Conservation (phyloP, 169 alveolate species). For the Plasmodium billcollinsi region DNA sequence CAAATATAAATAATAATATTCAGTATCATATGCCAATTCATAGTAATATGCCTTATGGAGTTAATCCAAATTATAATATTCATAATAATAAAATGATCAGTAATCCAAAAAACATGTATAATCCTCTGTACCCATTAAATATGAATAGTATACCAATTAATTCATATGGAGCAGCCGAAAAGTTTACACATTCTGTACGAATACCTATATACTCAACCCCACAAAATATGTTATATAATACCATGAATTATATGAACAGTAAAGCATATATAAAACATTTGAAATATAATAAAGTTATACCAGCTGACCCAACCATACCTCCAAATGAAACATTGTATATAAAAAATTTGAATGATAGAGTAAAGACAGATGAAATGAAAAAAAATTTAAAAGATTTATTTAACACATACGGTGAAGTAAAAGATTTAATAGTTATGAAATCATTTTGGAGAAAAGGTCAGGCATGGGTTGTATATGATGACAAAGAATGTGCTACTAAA, state of each 20-base stretch:
- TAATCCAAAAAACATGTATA: slow-evolving; percentile 17
- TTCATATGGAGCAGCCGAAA: slow-evolving; percentile 11
- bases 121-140: slow-evolving; percentile 32
- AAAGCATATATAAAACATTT: slow-evolving; percentile 75
- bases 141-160: slow-evolving; percentile 42
- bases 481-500: slow-evolving; percentile 83
- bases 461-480: slow-evolving; percentile 87
- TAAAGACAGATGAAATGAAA: slow-evolving; percentile 80
- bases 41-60: slow-evolving; percentile 3
- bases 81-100: slow-evolving; percentile 8
- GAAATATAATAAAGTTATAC: slow-evolving; percentile 77
- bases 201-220: slow-evolving; percentile 51
- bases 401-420: slow-evolving; percentile 81
- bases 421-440: slow-evolving; percentile 86
- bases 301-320: slow-evolving; percentile 83
- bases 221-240: slow-evolving; percentile 50
- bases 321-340: slow-evolving; percentile 85
- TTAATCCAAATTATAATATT: slow-evolving; percentile 34
- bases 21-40: not conserved
- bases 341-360: slow-evolving; percentile 84
- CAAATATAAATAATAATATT: slow-evolving; percentile 2
- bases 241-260: slow-evolving; percentile 63
- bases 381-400: slow-evolving; percentile 81
- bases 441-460: slow-evolving; percentile 91
- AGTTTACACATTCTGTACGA: slow-evolving; percentile 31